These are phyloP conservation scores for Trichoderma polysporum DNA, from an alignment of 2,329 filamentous ascomycete species.

Conservation along the genomic window DNA sequence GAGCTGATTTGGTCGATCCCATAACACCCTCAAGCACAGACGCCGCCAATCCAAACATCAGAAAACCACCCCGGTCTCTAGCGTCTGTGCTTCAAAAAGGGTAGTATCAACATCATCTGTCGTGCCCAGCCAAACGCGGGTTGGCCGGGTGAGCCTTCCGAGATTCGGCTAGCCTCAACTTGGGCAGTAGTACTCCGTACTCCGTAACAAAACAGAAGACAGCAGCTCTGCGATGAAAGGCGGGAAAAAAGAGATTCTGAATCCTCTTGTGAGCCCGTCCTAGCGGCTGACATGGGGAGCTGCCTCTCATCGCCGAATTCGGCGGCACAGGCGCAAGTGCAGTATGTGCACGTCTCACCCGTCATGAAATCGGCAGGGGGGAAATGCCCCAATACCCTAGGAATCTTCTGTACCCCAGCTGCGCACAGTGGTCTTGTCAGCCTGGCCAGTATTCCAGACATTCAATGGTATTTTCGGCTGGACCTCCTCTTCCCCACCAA, in stretches of 20 bases:
- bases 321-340: slow-evolving; percentile 5
- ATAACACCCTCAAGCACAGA: not conserved
- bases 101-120: not conserved
- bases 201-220: not conserved
- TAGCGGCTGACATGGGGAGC: slow-evolving; percentile 16
- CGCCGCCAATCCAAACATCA: not conserved
- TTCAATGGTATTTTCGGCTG: slow-evolving; percentile 5
- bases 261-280: slow-evolving; percentile 8
- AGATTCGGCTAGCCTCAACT: slow-evolving; percentile 2
- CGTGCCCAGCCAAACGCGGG: not conserved
- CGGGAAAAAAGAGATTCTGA: not conserved
- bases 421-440: slow-evolving; percentile 5
- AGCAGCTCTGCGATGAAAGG: not conserved
- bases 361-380: slow-evolving; percentile 1
- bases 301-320: slow-evolving; percentile 16
- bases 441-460: not conserved
- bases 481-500: not conserved
- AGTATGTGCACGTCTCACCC: slow-evolving; percentile 9
- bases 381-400: not conserved
- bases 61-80: not conserved
- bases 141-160: slow-evolving; percentile 5
- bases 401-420: slow-evolving; percentile 1
- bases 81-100: not conserved
- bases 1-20: not conserved
- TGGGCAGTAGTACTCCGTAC: not conserved